Evolutionary conservation across 2,329 filamentous ascomycete species (phyloP).

Genomic region (Botrytis deweyae): DNA sequence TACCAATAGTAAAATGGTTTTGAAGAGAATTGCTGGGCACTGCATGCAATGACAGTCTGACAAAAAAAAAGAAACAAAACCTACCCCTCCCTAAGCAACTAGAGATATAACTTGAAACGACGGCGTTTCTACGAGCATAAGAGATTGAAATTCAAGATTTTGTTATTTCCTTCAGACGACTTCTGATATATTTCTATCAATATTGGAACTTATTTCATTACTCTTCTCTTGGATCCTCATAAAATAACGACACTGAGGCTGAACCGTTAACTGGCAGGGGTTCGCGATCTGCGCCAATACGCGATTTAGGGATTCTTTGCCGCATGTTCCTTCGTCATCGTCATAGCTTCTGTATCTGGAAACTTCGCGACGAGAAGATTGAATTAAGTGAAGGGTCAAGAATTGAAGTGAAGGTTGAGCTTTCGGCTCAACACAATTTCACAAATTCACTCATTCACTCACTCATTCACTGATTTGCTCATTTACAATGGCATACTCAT

Average conservation of each 20-base stretch:
- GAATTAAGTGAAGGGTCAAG: slow-evolving; percentile 12
- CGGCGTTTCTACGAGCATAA: neutral
- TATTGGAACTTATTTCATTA: neutral
- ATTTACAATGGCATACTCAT: slow-evolving; percentile 22
- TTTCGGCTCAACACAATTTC: slow-evolving; percentile 14
- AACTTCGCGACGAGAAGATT: neutral
- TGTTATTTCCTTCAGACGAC: neutral
- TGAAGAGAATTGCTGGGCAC: neutral
- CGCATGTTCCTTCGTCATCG: slow-evolving; percentile 14
- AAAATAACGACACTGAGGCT: neutral
- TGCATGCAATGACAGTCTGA: neutral
- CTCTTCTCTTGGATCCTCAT: neutral
- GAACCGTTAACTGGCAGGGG: slow-evolving; percentile 5
- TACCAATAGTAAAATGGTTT: slow-evolving; percentile 14
- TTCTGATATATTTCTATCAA: neutral
- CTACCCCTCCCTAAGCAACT: neutral
- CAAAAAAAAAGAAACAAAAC: neutral
- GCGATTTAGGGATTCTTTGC: slow-evolving; percentile 1
- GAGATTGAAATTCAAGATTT: neutral
- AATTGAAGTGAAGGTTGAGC: slow-evolving; percentile 17
- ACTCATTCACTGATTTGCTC: neutral
- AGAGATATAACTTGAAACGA: slow-evolving; percentile 11
- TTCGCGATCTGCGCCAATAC: slow-evolving; percentile 6
- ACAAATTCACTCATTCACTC: neutral
- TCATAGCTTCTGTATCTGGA: slow-evolving; percentile 17